Evolutionary conservation across 352 stramenopile genomes (phyloP), one percentile per base, ranked within the genome.

Genomic region (Plasmopara muralis): DNA sequence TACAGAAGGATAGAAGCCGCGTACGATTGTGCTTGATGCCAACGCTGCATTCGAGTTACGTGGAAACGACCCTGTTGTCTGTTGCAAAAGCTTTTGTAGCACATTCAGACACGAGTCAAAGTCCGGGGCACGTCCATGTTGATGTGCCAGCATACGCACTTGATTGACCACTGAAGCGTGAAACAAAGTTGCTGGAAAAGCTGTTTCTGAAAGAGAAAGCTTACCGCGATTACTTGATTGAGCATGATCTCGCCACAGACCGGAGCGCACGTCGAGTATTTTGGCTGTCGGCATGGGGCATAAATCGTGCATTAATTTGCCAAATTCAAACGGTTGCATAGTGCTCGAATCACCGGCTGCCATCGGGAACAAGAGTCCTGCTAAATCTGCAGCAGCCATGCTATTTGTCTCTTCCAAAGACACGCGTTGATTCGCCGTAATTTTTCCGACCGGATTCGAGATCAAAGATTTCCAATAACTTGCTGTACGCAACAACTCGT

Each of bases 201-300:
- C 9, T 5, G 16, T 50, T 44, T 57, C 61, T 28, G 48, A 52
- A 6, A 43, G 54, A 13, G 44, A 33, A 38, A 47, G 9, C 33
- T 60, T 67, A 18, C 35, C 50, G 12, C 50, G 50, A 18, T 20
- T 7, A 15, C 15, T 30, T 13, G 47, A 61, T 12, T 42, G 38
- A 42, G 18, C 28, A 30, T 41, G 43, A 13, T 66, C 58, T 47
- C 55, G 45, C 33, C 62, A 53, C 1, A 85, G 46, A 1, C 64
- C 72, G 0, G 72, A 83, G 4, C 73, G 72, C 8, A 81, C 66
- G n/a, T 90, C 77, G 10, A 92, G 34, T 28, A 92, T 87, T 46
- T 87, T 89, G 29, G 61, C 50, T 1, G 55, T 45, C 10, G 70
- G 60, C 33, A 88, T 57, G n/a, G 81, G 81, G 18, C 74, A 88